Base-by-base conservation (phyloP, 352 stramenopile genomes). In the Phytophthora agathidicida region DNA sequence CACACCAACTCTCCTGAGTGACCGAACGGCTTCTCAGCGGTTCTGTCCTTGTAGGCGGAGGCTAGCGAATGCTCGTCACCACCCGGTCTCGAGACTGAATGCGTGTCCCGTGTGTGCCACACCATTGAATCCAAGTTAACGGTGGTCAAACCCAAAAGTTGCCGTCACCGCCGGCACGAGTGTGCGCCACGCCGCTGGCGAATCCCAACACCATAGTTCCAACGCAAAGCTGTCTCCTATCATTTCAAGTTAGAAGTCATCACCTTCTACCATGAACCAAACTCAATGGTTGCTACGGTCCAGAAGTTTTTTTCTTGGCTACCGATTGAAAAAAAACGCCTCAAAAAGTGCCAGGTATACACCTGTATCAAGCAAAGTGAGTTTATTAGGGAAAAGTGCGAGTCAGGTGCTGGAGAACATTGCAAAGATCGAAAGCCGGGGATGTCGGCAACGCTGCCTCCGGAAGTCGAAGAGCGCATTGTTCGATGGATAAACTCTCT, bases 401-500 rank as follows among this genome's bases (percentile, higher is more conserved):
- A 10, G 9, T 8, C 8, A 2, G 1, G 43, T 11, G 16, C 5
- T 19, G 7, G 30, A 19, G 10, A 27, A 16, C 28, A 39, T 17
- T 39, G 14, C 13, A 7, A 20, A 11, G 26, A 27, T 1, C 43
- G 43, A 3, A 41, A 7, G 16, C 26, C 10, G 8, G 41, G 41
- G n/a, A 48, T 48, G 26, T 23, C 1, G 3, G 30, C 28, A 5
- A 41, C 43, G 2, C 27, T 23, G 0, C 27, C 28, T 3, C 4
- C 0, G 4, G 5, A 7, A 11, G 17, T 14, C 11, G 28, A 41
- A n/a, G 19, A 41, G 43, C 17, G 39, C 17, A 2, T 31, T 13
- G 28, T 51, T 5, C 7, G 30, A 20, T 51, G 43, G 43, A 51
- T 51, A 10, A 51, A 41, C 43, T 38, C 14, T 10, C 13, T 51